Evolutionary conservation across 2,329 filamentous ascomycete species (phyloP), one percentile per base, ranked within the genome.

Genomic region (Fusarium chuoi): DNA sequence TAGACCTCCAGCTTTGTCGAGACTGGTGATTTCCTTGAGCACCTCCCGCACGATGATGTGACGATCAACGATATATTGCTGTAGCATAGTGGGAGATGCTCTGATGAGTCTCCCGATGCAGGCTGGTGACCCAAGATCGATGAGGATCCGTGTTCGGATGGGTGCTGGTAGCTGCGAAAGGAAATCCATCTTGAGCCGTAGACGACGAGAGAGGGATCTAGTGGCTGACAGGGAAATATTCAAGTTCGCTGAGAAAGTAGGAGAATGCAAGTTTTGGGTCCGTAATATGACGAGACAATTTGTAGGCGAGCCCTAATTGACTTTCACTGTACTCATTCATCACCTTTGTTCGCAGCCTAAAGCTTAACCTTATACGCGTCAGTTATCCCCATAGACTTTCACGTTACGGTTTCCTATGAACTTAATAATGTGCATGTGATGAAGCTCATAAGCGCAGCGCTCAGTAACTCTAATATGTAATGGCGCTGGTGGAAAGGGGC

Each of bases 1-100:
- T 15, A 61, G 33, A 20, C 18, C 4, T 7, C 44, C 39, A 5
- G 28, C 20, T 13, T 14, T 14, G 17, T 61, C 55, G 1, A 36
- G 20, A n/a, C 20, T 11, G 17, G 55, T n/a, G 5, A 66, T 18
- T 12, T 49, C 35, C 2, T 10, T 18, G 18, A 62, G 42, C 4
- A 55, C 55, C 4, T 15, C n/a, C 17, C 15, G 44, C 7, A 35
- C 35, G 10, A 70, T 45, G 8, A 28, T 44, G 6, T 52, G 5
- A 2, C 48, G 41, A 22, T 54, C n/a, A 11, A 5, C 1, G 2
- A 6, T 39, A 24, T 60, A 66, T 22, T 62, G 66, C 11, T 41
- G 36, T 5, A 65, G 51, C 67, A 71, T 62, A 3, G 28, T 36
- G 10, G 68, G 62, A 1, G 61, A 70, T 24, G 55, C 51, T 30